Evolutionary conservation across 2,329 filamentous ascomycete species (phyloP).

Genomic region (Neobulgaria alba): DNA sequence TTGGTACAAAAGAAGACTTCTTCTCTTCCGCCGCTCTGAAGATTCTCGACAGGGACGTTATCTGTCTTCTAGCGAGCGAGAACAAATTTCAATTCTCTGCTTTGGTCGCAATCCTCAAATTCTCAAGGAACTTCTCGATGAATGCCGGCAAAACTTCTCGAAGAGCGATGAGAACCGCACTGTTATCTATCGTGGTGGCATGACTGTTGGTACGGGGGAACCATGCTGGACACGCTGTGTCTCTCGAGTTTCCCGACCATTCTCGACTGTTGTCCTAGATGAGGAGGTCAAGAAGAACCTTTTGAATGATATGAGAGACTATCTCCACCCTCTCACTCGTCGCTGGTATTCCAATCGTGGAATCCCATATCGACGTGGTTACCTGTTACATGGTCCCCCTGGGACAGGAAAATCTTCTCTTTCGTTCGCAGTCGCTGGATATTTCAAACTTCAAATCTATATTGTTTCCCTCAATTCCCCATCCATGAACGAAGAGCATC

Average conservation of each 20-base stretch:
- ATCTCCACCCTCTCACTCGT: slow-evolving; percentile 51
- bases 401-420: slow-evolving; percentile 73
- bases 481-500: slow-evolving; percentile 54
- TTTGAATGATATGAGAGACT: slow-evolving; percentile 53
- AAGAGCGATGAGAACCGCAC: slow-evolving; percentile 54
- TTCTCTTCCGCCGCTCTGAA: slow-evolving; percentile 48
- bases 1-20: slow-evolving; percentile 50
- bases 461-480: slow-evolving; percentile 59
- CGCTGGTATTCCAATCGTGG: slow-evolving; percentile 80
- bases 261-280: slow-evolving; percentile 57
- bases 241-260: slow-evolving; percentile 49
- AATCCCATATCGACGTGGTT: slow-evolving; percentile 78
- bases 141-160: slow-evolving; percentile 46
- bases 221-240: slow-evolving; percentile 52
- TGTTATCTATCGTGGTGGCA: slow-evolving; percentile 53
- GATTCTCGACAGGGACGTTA: slow-evolving; percentile 36
- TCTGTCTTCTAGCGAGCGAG: slow-evolving; percentile 40
- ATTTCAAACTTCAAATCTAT: slow-evolving; percentile 63
- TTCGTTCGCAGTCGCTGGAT: slow-evolving; percentile 60
- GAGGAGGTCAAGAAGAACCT: slow-evolving; percentile 51
- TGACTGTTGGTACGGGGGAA: slow-evolving; percentile 33
- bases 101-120: slow-evolving; percentile 52
- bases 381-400: slow-evolving; percentile 72
- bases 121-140: slow-evolving; percentile 52
- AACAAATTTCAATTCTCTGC: slow-evolving; percentile 52